Evolutionary conservation across 768 basidiomycete species (phyloP).

Genomic region (Boletus patriciae): DNA sequence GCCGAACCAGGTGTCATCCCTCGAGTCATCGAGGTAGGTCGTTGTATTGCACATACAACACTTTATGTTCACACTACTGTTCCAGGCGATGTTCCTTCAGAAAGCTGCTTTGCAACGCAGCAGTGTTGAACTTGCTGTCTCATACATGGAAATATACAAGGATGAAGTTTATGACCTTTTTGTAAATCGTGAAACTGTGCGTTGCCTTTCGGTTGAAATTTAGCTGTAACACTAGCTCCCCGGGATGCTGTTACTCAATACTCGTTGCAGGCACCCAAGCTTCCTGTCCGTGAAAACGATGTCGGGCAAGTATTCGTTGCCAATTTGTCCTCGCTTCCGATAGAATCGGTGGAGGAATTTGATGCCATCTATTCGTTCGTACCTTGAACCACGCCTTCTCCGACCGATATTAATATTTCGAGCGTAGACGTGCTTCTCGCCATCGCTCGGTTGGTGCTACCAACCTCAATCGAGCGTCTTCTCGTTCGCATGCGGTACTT

Average conservation of each 20-base stretch:
- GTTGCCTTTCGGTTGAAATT: slow-evolving; percentile 22
- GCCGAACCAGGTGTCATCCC: slow-evolving; percentile 84
- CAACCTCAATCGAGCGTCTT: slow-evolving; percentile 79
- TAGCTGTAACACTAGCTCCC: neutral
- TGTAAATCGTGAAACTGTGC: slow-evolving; percentile 64
- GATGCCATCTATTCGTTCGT: slow-evolving; percentile 46
- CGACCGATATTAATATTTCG: neutral
- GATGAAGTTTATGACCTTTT: slow-evolving; percentile 90
- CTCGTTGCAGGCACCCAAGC: slow-evolving; percentile 46
- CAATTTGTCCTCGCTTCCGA: slow-evolving; percentile 42
- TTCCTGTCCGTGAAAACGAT: slow-evolving; percentile 55
- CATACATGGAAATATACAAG: slow-evolving; percentile 91
- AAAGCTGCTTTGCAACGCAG: slow-evolving; percentile 40
- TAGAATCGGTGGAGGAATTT: slow-evolving; percentile 49
- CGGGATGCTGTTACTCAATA: neutral
- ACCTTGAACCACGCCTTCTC: neutral
- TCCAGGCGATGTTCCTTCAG: slow-evolving; percentile 60
- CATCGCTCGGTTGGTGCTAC: slow-evolving; percentile 85
- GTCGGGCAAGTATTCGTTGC: slow-evolving; percentile 55
- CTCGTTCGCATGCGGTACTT: slow-evolving; percentile 85
- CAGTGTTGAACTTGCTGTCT: slow-evolving; percentile 52
- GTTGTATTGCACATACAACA: neutral
- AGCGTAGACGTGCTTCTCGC: slow-evolving; percentile 62
- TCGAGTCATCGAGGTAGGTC: slow-evolving; percentile 65
- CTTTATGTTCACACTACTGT: neutral